Evolutionary conservation across 805 yeast genomes (phyloP).

Genomic region (Yamadazyma phyllophila): DNA sequence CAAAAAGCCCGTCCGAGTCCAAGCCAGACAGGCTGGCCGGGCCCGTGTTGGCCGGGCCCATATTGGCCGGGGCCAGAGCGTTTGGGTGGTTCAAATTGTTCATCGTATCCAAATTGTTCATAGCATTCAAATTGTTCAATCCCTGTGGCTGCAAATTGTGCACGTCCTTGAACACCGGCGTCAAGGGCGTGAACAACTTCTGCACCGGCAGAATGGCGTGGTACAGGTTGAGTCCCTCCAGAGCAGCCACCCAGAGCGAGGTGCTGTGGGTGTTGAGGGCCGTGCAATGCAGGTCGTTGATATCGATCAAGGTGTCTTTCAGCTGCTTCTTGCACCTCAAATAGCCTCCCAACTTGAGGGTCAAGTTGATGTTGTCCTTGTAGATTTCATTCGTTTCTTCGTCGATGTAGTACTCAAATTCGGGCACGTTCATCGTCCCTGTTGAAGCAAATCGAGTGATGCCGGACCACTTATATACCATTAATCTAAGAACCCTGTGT

Average conservation of each 20-base stretch:
- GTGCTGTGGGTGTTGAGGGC: background rate
- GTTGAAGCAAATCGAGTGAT: background rate
- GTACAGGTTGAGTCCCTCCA: constrained; percentile 4
- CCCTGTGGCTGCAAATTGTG: background rate
- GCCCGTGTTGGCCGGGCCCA: too few relatives aligned
- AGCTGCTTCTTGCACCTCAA: constrained; percentile 1
- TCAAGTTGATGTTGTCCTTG: constrained; percentile 12
- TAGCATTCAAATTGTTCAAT: background rate
- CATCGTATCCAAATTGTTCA: too few relatives aligned
- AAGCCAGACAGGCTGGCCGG: too few relatives aligned
- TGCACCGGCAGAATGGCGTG: background rate
- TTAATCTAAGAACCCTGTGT: background rate
- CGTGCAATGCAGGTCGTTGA: too few relatives aligned
- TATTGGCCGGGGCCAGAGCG: too few relatives aligned
- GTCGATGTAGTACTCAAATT: constrained; percentile 12
- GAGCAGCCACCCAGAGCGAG: constrained; percentile 1
- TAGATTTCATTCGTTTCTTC: constrained; percentile 13
- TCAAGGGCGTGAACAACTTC: constrained; percentile 7
- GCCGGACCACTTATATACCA: too few relatives aligned
- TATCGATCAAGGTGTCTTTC: background rate
- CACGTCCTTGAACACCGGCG: constrained; percentile 1
- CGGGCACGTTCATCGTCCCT: background rate
- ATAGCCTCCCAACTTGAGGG: constrained; percentile 13
- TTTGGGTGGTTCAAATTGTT: too few relatives aligned
- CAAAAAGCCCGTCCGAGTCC: too few relatives aligned